Base-by-base conservation (phyloP, 768 basidiomycete species). In the Gyrodon lividus region DNA sequence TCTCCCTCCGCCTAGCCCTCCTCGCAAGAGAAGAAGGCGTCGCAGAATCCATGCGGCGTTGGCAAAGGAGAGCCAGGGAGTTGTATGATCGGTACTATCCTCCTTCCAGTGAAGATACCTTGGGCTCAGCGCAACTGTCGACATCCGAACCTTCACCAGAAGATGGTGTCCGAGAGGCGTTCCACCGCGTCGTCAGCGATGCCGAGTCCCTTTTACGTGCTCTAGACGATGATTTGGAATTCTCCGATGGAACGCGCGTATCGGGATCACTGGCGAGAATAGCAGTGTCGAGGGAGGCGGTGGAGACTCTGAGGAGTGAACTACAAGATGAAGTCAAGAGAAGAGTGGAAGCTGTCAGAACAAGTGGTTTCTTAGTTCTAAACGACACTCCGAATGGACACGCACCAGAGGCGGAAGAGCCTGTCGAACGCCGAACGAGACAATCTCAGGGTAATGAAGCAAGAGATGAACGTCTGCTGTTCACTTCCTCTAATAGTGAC, bases 1-100 rank as follows among this genome's bases (percentile, higher is more conserved):
- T 90, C 0, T 73, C 79, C 0, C 60, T 90, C 23, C 71, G 89
- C 10, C 78, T 92, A 2, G 73, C 76, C 1, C 71, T 89, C 58
- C 70, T 85, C 2, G 75, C 76, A 0, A 70, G 87, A n/a, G 89
- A 91, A 60, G 87, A 89, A 60, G 66, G 71, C 23, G 58, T 85
- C 0, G 70, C 74, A 2, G 82, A 84, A 57, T 74, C 70, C 6
- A 58, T 91, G 51, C 68, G 77, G 43, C 70, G 79, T 41, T 87
- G 83, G 83, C 69, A 82, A 6, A 69, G 78, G 43, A 71, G 76
- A 10, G 75, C 77, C 9, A 72, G 74, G 31, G 82, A 86, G 57
- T 58, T 63, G 5, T 67, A 61, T 63, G n/a, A 50, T 20, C 45
- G 73, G 59, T 57, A 68, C 64, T 46, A 59, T 23, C 35, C 41